Percentiles rank a stretch among this genome's conserved stretches.
These are phyloP conservation scores for Spergularia marina DNA, from an alignment of 148 eudicot genomes.

Conservation along the genomic window DNA sequence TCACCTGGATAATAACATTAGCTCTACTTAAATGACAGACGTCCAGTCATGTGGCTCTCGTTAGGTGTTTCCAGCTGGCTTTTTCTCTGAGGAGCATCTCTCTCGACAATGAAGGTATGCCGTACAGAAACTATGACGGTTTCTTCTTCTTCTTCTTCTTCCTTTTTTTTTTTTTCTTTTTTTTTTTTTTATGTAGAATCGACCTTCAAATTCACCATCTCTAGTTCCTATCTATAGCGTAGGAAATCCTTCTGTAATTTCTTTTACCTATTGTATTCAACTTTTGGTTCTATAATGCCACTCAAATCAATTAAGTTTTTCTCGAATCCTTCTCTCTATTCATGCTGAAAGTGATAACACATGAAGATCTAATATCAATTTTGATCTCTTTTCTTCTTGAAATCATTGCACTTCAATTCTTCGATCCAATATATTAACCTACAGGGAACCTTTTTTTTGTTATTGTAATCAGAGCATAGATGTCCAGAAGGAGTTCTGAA, in stretches of 20 bases:
- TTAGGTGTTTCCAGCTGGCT: conserved; percentile 82
- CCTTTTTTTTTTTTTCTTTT: not conserved
- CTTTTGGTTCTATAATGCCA: not conserved
- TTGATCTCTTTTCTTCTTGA: not conserved
- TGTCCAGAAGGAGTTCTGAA: not conserved
- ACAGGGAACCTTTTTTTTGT: not conserved
- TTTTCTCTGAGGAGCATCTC: conserved; percentile 74
- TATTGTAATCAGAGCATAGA: not conserved
- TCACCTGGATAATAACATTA: conserved; percentile 15
- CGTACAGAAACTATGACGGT: not conserved
- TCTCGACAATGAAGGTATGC: conserved; percentile 61
- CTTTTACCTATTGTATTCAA: not conserved
- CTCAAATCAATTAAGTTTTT: not conserved
- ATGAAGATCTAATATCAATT: not conserved
- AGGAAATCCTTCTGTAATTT: not conserved
- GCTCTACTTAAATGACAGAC: conserved; percentile 44
- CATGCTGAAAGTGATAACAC: not conserved
- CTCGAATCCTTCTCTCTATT: not conserved
- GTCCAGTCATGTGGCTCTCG: conserved; percentile 63
- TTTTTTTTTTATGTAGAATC: not conserved
- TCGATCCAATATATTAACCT: too few relatives aligned
- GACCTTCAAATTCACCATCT: not conserved
- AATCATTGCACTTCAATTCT: not conserved
- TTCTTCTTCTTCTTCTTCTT: too few relatives aligned
- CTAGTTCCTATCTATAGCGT: not conserved